Conservation (phyloP, 345 rosid species). For the Eucalyptus caleyi region DNA sequence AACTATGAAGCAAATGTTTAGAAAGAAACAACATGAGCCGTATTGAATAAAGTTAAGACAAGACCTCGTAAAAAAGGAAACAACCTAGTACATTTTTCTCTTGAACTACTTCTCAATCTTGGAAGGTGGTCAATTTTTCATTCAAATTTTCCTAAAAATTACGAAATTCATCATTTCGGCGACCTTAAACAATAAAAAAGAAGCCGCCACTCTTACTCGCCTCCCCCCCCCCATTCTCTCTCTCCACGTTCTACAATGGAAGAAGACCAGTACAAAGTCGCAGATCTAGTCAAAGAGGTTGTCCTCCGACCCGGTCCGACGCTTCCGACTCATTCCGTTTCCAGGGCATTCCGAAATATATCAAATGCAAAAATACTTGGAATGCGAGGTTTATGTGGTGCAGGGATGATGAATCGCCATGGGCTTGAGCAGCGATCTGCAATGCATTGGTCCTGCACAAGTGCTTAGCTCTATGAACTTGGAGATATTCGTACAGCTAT, state of each 20-base stretch:
- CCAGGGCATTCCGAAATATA: background rate
- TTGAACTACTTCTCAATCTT: background rate
- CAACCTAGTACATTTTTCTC: background rate
- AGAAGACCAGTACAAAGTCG: too few relatives aligned
- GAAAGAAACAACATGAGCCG: too few relatives aligned
- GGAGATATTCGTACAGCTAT: background rate
- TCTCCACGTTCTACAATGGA: too few relatives aligned
- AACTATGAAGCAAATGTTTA: too few relatives aligned
- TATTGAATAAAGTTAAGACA: too few relatives aligned
- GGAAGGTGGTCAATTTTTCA: background rate
- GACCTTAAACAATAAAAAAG: background rate
- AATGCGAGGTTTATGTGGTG: too few relatives aligned
- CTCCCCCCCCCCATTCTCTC: background rate
- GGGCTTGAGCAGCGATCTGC: too few relatives aligned
- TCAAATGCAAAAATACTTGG: too few relatives aligned
- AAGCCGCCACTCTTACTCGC: background rate
- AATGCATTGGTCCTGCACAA: too few relatives aligned
- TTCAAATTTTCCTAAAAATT: background rate
- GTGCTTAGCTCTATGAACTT: background rate
- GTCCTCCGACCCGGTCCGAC: background rate
- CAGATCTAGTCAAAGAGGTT: too few relatives aligned
- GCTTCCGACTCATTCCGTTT: background rate
- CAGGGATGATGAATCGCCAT: too few relatives aligned
- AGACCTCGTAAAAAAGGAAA: too few relatives aligned
- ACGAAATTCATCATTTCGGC: background rate